These are phyloP conservation scores for Pulveroboletus sp. DNA, from an alignment of 768 basidiomycete genomes.

Conservation along the genomic window DNA sequence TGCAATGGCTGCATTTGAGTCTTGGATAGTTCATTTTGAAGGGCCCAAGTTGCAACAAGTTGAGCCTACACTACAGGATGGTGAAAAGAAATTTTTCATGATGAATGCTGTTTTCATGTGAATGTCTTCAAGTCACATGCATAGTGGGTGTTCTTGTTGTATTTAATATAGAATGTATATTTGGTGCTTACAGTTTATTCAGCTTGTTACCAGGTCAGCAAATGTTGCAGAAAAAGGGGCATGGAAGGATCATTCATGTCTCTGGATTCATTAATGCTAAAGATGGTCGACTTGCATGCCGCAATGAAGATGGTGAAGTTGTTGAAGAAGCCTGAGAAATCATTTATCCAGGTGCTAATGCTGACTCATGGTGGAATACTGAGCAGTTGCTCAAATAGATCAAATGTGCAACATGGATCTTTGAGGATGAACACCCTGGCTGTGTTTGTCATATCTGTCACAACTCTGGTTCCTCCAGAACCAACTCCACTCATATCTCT, in stretches of 20 bases:
- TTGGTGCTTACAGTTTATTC: too few species aligned
- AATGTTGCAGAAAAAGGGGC: slow-evolving; percentile 26
- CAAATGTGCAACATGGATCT: slow-evolving; percentile 17
- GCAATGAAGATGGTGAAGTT: slow-evolving; percentile 19
- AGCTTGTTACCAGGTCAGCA: slow-evolving; percentile 9
- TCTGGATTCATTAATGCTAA: slow-evolving; percentile 38
- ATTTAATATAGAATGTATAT: too few species aligned
- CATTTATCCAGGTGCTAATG: slow-evolving; percentile 21
- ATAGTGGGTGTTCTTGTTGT: too few species aligned
- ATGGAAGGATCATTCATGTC: slow-evolving; percentile 36
- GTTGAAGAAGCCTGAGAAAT: slow-evolving; percentile 21
- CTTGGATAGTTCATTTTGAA: slow-evolving; percentile 14
- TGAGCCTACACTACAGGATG: slow-evolving; percentile 22
- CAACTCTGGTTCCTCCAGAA: too few species aligned
- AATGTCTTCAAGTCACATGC: slow-evolving; percentile 29
- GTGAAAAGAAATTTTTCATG: neutral
- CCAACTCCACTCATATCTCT: too few species aligned
- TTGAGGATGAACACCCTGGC: slow-evolving; percentile 31
- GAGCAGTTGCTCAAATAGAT: slow-evolving; percentile 3
- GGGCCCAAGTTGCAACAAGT: slow-evolving; percentile 15
- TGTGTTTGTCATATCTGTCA: too few species aligned
- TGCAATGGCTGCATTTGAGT: slow-evolving; percentile 20
- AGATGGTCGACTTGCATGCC: slow-evolving; percentile 28
- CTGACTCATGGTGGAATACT: slow-evolving; percentile 8
- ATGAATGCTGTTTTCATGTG: slow-evolving; percentile 16